Percentiles rank a stretch among this genome's conserved stretches.
Conservation (phyloP, 768 basidiomycete genomes). For the Inosperma sp. region DNA sequence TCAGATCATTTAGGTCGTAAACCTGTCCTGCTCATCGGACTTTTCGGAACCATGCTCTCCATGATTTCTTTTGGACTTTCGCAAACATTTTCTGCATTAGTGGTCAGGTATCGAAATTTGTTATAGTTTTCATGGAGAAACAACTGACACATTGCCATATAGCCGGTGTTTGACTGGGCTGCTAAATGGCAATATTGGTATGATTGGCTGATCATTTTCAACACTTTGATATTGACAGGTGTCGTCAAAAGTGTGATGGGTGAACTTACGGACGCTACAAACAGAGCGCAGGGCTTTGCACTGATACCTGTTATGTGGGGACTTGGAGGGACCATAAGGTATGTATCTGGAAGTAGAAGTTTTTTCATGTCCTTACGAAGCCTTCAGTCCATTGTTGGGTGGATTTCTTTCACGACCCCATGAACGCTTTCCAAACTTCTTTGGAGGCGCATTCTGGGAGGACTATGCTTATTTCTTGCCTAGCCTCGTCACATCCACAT, state of each 20-base stretch:
- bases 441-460: slow-evolving; percentile 53
- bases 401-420: slow-evolving; percentile 61
- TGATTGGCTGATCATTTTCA: not conserved
- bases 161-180: slow-evolving; percentile 70
- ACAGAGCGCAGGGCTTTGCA: slow-evolving; percentile 41
- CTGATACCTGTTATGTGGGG: slow-evolving; percentile 43
- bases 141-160: not conserved
- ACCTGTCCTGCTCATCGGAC: slow-evolving; percentile 53
- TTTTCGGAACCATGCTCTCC: slow-evolving; percentile 48
- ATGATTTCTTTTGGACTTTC: slow-evolving; percentile 62
- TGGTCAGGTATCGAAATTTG: slow-evolving; percentile 43
- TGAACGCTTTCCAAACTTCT: slow-evolving; percentile 59
- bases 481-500: slow-evolving; percentile 41
- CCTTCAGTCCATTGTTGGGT: slow-evolving; percentile 58
- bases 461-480: slow-evolving; percentile 75
- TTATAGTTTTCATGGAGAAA: not conserved
- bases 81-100: slow-evolving; percentile 47
- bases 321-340: slow-evolving; percentile 41
- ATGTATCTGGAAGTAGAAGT: slow-evolving; percentile 27
- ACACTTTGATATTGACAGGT: slow-evolving; percentile 27
- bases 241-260: slow-evolving; percentile 73
- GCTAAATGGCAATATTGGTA: slow-evolving; percentile 64
- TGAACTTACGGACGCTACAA: slow-evolving; percentile 59
- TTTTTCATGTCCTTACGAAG: slow-evolving; percentile 6
- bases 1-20: slow-evolving; percentile 60